A percentile compares a stretch with the other conserved stretches of the same genome.
Conservation (phyloP, 169 alveolate species). For the Eimeria falciformis region DNA sequence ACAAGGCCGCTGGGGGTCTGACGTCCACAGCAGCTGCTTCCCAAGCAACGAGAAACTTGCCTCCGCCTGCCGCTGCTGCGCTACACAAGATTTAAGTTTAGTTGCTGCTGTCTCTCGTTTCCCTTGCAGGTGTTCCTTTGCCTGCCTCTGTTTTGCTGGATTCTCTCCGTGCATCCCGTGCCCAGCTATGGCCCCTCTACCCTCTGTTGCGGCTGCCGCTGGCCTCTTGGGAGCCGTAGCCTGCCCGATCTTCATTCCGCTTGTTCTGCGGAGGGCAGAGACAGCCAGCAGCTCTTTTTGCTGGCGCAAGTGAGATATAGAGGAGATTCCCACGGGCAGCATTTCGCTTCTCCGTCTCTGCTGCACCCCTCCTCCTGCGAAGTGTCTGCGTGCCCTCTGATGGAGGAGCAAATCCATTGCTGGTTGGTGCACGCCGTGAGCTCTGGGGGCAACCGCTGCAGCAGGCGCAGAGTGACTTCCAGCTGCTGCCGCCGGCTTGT, state of each 20-base stretch:
- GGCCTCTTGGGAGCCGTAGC: not conserved
- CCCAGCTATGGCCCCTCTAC: not conserved
- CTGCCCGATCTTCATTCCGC: conserved; percentile 3
- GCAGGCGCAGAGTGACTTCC: conserved; percentile 3
- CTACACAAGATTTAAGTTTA: no score
- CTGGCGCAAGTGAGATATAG: not conserved
- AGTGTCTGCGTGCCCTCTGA: conserved; percentile 18
- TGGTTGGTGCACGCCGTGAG: conserved; percentile 47
- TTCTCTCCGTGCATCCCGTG: not conserved
- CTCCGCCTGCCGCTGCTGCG: no score
- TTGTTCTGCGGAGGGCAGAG: not conserved
- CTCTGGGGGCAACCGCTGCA: conserved; percentile 1
- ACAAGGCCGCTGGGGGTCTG: not conserved
- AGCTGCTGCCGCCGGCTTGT: conserved; percentile 1
- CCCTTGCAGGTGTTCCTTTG: no score
- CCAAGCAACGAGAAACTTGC: no score
- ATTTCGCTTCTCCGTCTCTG: conserved; percentile 46
- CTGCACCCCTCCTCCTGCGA: not conserved
- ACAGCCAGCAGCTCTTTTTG: conserved; percentile 30
- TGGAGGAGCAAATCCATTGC: no score
- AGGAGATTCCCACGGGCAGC: conserved; percentile 10
- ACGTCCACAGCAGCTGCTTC: no score
- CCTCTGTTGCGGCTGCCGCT: conserved; percentile 29
- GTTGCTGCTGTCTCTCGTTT: no score
- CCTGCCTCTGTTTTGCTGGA: no score